These are phyloP conservation scores for Calonectria ilicicola DNA, from an alignment of 2,329 filamentous ascomycete species.

Conservation along the genomic window DNA sequence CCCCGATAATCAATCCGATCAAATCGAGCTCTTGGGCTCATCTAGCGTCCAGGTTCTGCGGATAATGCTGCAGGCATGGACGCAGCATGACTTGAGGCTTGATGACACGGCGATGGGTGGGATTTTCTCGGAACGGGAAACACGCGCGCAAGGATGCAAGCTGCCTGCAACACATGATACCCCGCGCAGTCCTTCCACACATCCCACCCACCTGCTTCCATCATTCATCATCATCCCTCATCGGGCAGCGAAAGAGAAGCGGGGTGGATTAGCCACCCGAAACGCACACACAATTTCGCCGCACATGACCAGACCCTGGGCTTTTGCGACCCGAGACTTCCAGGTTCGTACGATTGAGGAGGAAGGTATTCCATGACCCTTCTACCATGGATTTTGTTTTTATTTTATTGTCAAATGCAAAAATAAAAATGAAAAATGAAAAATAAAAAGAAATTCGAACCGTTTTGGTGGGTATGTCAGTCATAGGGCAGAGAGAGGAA, in stretches of 20 bases:
- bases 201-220: slow-evolving; percentile 3
- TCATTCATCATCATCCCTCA: slow-evolving; percentile 8
- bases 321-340: not conserved
- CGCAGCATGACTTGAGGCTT: not conserved
- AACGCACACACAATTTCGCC: slow-evolving; percentile 4
- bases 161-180: slow-evolving; percentile 14
- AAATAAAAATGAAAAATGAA: too few relatives aligned
- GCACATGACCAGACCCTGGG: slow-evolving; percentile 5
- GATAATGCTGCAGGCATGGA: slow-evolving; percentile 22
- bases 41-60: slow-evolving; percentile 19
- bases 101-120: slow-evolving; percentile 27
- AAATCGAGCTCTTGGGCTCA: not conserved
- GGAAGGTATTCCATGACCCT: not conserved
- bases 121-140: slow-evolving; percentile 24
- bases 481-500: slow-evolving; percentile 6
- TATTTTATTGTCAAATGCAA: not conserved
- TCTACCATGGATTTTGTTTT: not conserved
- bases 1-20: not conserved
- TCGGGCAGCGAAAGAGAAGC: slow-evolving; percentile 24
- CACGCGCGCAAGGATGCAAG: slow-evolving; percentile 27
- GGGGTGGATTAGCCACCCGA: slow-evolving; percentile 15
- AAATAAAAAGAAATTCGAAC: not conserved
- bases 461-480: slow-evolving; percentile 1
- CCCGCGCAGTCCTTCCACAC: not conserved
- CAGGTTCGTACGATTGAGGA: not conserved